Base-by-base conservation (phyloP, 805 yeast genomes). In the Cyberlindnera bimundalis region DNA sequence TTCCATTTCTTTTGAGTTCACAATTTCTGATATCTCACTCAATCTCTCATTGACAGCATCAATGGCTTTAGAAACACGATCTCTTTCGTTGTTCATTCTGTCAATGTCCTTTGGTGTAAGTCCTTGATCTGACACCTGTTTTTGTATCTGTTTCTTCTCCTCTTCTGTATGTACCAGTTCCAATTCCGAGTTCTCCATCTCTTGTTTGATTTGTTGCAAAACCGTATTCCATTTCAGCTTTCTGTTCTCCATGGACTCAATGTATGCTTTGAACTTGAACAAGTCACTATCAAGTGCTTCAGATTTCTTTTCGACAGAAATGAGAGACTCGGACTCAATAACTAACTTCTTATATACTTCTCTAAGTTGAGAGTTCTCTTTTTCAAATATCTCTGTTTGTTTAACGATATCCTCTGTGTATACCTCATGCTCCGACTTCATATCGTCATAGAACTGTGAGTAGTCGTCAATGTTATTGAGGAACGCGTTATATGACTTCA, bases 261-360 rank as follows among this genome's bases (percentile, higher is more conserved):
- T 78, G 55, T 83, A 86, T n/a, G 79, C 81, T 51, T 76, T 73
- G 53, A 86, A 84, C 59, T 84, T 83, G 32, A 67, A 65, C 31
- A 83, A 68, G 59, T 88, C 96, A 46, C 76, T 76, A 48, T 81
- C 84, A 40, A 88, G 65, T 1, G 87, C 84, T 45, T 68, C 69
- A 5, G 78, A 61, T 56, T 81, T 79, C 53, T 74, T 76, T 42
- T 73, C 72, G 18, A 81, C 74, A 17, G 71, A 64, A 35, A 71
- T 73, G 26, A 80, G 64, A 15, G 67, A 62, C 18, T 71, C 70
- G 35, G 71, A 65, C 46, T 76, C 75, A 5, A 62, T 61, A 29
- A 68, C 58, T 2, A 79, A 51, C 18, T 64, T 65, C 20, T 70
- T 62, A 37, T 70, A 70, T 35, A 70, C 64, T 2, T 51, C 51